Evolutionary conservation across 768 basidiomycete genomes (phyloP).

Genomic region (Guyanaporus albipodus): DNA sequence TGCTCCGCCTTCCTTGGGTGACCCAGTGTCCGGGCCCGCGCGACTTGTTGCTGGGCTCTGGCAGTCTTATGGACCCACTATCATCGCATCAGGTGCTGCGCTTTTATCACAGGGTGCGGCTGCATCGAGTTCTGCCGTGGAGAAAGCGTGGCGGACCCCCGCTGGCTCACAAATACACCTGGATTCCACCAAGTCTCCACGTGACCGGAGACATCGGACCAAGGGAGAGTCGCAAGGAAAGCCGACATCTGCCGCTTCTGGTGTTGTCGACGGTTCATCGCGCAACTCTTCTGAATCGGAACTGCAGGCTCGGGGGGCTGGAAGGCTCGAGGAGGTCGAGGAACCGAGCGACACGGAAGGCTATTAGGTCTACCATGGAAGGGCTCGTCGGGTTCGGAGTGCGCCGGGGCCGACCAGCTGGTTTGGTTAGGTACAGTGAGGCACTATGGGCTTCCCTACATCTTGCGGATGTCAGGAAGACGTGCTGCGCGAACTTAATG

Average conservation of each 20-base stretch:
- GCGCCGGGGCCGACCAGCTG: conserved; percentile 31
- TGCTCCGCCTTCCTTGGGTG: conserved; percentile 44
- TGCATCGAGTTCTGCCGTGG: conserved; percentile 32
- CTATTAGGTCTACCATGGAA: conserved; percentile 40
- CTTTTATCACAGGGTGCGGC: conserved; percentile 52
- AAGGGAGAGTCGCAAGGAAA: conserved; percentile 43
- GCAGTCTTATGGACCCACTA: conserved; percentile 72
- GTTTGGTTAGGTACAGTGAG: conserved; percentile 33
- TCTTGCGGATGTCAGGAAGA: not conserved
- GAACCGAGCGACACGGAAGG: conserved; percentile 70
- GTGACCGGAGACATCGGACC: conserved; percentile 47
- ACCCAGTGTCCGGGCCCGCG: conserved; percentile 60
- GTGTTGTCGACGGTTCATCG: conserved; percentile 32
- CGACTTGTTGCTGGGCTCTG: conserved; percentile 66
- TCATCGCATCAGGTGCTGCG: conserved; percentile 65
- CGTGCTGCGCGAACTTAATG: not conserved
- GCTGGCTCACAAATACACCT: conserved; percentile 30
- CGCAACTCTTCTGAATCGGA: conserved; percentile 41
- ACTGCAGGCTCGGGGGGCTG: conserved; percentile 44
- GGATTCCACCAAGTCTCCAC: conserved; percentile 29
- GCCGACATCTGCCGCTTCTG: conserved; percentile 32
- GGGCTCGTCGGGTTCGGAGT: conserved; percentile 13
- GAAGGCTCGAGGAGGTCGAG: conserved; percentile 64
- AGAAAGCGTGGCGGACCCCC: conserved; percentile 26
- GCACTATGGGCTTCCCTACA: no score